A percentile compares a stretch with the other conserved stretches of the same genome.
phyloP scores from a whole-genome alignment of 805 yeast genomes.

The Kodamaea fukazawae region DNA sequence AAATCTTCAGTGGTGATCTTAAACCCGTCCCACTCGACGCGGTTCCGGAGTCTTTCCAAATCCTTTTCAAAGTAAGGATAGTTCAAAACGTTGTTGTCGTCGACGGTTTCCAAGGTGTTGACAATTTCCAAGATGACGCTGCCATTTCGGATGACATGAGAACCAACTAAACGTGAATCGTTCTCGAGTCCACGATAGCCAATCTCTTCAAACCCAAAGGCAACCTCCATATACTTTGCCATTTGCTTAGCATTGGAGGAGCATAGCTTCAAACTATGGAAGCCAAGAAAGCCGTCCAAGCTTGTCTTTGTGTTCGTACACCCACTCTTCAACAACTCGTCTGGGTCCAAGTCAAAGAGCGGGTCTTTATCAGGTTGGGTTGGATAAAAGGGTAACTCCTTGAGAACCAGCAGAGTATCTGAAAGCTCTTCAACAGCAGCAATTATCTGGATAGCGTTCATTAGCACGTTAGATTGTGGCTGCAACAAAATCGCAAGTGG shows the following conservation, averaged over 20 bases:
- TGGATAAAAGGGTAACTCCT: neutral
- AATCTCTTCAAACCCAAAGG: conserved; percentile 61
- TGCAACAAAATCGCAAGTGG: no score
- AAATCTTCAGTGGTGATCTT: conserved; percentile 14
- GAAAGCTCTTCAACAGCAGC: conserved; percentile 3
- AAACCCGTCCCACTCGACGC: neutral
- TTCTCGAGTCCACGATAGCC: conserved; percentile 71
- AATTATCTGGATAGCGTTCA: no score
- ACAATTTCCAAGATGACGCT: conserved; percentile 48
- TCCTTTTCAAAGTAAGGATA: conserved; percentile 14
- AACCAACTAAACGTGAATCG: conserved; percentile 51
- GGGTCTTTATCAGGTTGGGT: neutral
- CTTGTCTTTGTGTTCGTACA: conserved; percentile 1
- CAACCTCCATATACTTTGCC: conserved; percentile 51
- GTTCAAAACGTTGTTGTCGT: conserved; percentile 14
- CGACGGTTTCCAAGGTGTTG: conserved; percentile 36
- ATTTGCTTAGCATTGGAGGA: conserved; percentile 70
- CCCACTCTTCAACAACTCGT: neutral
- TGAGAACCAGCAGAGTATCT: no score
- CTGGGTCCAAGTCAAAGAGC: neutral
- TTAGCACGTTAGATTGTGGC: no score
- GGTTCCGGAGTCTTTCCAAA: conserved; percentile 4
- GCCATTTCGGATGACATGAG: conserved; percentile 63
- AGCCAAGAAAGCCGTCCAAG: conserved; percentile 42
- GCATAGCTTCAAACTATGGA: conserved; percentile 67